Base-by-base conservation (phyloP, 2,329 filamentous ascomycete genomes). In the Ophiostoma ulmi region DNA sequence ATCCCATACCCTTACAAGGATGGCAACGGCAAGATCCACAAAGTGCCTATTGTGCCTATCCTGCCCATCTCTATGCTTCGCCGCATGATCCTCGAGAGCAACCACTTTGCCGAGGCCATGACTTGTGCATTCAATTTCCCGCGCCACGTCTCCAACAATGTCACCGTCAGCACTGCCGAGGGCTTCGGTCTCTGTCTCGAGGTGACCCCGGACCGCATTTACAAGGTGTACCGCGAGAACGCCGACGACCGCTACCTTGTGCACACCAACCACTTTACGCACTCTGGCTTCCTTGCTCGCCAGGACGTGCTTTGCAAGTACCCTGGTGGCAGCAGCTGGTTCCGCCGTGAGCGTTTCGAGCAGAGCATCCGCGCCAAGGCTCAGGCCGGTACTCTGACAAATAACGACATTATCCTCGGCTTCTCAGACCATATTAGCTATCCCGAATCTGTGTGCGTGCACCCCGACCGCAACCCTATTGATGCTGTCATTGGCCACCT, bases 191-290 rank as follows among this genome's bases (percentile, higher is more conserved):
- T 76, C n/a, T 73, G 73, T 17, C 63, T 78, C 11, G 77, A 78
- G 70, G 61, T 75, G 11, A 74, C 74, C 17, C 76, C 75, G n/a
- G 70, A 72, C 55, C 72, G 71, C 31, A 35, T 73, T 20, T 75
- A 73, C 70, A 67, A 66, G 48, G 70, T 76, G 48, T 68, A 74
- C 44, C 71, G 72, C 35, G 31, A 55, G 14, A 13, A 58, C 20
- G 61, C 72, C 38, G 73, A 74, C 68, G 73, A 73, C 70, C 61
- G 69, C 22, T 74, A 75, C 63, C n/a, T 75, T n/a, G 63, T 77
- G 35, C 77, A 78, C 72, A 73, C 72, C 61, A 78, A 78, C 71
- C 76, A 78, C 70, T 77, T 77, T 69, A 44, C 72, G 20, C 70
- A 71, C 39, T 70, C 73, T 1, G 74, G 72, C 17, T 76, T 76